These are phyloP conservation scores for Fusarium haematococcum DNA, from an alignment of 2,329 filamentous ascomycete species.

Conservation along the genomic window DNA sequence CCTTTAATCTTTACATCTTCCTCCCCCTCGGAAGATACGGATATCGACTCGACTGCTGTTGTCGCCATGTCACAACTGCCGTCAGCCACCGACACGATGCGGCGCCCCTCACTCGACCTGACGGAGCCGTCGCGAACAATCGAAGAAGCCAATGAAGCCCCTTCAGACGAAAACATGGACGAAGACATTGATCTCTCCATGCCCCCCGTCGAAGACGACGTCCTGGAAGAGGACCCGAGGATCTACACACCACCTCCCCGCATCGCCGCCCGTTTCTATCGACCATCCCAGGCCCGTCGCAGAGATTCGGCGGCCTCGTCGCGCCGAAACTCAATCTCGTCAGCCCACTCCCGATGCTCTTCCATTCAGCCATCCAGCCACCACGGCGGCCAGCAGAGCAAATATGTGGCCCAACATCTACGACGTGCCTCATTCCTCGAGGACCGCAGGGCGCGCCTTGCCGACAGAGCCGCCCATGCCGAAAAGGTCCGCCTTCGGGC, in stretches of 20 bases:
- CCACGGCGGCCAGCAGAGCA: conserved; percentile 74
- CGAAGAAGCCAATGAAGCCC: conserved; percentile 49
- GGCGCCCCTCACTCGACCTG: conserved; percentile 55
- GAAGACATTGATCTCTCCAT: conserved; percentile 53
- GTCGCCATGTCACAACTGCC: conserved; percentile 32
- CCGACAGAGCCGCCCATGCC: conserved; percentile 83
- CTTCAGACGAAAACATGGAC: conserved; percentile 47
- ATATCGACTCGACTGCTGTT: not conserved
- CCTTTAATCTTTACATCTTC: not conserved
- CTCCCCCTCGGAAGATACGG: not conserved
- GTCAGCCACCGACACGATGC: conserved; percentile 53
- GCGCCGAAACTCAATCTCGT: conserved; percentile 83
- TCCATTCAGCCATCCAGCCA: conserved; percentile 63
- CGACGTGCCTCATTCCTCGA: conserved; percentile 85
- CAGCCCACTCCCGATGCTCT: conserved; percentile 77
- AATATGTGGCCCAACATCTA: conserved; percentile 81
- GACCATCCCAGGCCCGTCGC: conserved; percentile 72
- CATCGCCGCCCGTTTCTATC: conserved; percentile 83
- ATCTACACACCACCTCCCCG: conserved; percentile 76
- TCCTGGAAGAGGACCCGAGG: conserved; percentile 49
- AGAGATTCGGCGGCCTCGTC: conserved; percentile 83
- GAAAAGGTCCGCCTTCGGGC: conserved; percentile 85
- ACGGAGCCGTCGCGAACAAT: conserved; percentile 56
- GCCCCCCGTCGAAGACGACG: conserved; percentile 52
- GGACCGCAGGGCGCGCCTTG: conserved; percentile 81